Conservation (phyloP, 768 basidiomycete genomes). For the Amyloporia xantha region DNA sequence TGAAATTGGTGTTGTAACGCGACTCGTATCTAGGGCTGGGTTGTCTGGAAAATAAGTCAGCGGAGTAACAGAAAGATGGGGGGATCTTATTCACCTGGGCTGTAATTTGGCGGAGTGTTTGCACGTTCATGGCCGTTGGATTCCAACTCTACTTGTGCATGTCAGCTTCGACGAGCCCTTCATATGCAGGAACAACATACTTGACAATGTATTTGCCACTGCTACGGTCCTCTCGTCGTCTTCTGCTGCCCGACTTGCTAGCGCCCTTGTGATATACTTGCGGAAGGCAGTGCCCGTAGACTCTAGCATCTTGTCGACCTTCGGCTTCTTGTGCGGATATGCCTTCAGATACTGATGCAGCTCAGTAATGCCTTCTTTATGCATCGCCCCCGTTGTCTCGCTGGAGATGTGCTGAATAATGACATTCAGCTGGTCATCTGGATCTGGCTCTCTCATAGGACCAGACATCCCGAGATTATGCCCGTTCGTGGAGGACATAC, state of each 20-base stretch:
- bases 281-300: constrained; percentile 86
- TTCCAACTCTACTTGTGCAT: constrained; percentile 47
- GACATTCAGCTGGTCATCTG: constrained; percentile 73
- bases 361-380: constrained; percentile 93
- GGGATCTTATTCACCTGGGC: constrained; percentile 7
- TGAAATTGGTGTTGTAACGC: constrained; percentile 13
- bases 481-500: constrained; percentile 58
- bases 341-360: constrained; percentile 90
- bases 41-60: neutral
- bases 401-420: constrained; percentile 86
- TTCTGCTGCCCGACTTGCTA: constrained; percentile 83
- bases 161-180: neutral
- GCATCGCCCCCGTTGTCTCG: constrained; percentile 81
- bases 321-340: constrained; percentile 75
- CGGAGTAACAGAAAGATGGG: neutral
- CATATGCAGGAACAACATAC: constrained; percentile 36
- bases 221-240: constrained; percentile 75
- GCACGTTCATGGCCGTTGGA: constrained; percentile 41
- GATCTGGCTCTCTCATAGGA: constrained; percentile 75
- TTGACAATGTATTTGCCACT: constrained; percentile 78
- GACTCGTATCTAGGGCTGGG: neutral
- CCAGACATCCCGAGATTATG: constrained; percentile 40
- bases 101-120: constrained; percentile 13
- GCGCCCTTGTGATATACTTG: constrained; percentile 83
- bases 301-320: constrained; percentile 84